These are phyloP conservation scores for Mycena capillaripes DNA, from an alignment of 768 basidiomycete genomes.

Conservation along the genomic window DNA sequence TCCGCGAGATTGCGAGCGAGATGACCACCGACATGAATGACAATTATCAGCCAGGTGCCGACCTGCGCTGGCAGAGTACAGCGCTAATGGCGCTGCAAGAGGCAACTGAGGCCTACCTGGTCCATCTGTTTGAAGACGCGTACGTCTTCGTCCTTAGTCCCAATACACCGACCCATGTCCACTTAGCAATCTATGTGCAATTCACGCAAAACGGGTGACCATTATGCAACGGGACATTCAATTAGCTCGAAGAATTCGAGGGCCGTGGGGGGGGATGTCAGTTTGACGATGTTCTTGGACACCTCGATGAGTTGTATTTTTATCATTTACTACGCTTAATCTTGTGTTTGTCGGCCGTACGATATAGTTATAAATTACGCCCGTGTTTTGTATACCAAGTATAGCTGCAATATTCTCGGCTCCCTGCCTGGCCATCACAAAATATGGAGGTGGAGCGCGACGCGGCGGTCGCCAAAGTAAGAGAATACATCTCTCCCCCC, in stretches of 20 bases:
- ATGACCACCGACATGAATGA: constrained; percentile 86
- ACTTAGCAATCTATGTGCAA: constrained; percentile 91
- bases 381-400: too few relatives aligned
- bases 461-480: too few relatives aligned
- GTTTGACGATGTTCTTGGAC: constrained; percentile 31
- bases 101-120: constrained; percentile 94
- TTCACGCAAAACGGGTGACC: constrained; percentile 98
- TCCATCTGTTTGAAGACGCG: constrained; percentile 99
- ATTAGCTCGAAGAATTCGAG: constrained; percentile 94
- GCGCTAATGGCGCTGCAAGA: constrained; percentile 96
- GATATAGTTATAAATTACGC: not conserved
- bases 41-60: constrained; percentile 62
- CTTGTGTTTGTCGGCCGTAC: not conserved
- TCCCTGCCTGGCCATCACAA: too few relatives aligned
- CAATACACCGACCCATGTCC: constrained; percentile 10
- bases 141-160: constrained; percentile 61
- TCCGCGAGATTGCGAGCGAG: constrained; percentile 94
- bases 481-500: too few relatives aligned
- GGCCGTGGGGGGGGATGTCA: constrained; percentile 87
- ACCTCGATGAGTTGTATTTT: constrained; percentile 30
- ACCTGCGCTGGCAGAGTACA: constrained; percentile 94
- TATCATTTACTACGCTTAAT: constrained; percentile 23
- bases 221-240: constrained; percentile 99
- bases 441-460: too few relatives aligned
- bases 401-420: too few relatives aligned